These are phyloP conservation scores for Pyricularia sp. DNA, from an alignment of 2,329 filamentous ascomycete species.

Conservation along the genomic window DNA sequence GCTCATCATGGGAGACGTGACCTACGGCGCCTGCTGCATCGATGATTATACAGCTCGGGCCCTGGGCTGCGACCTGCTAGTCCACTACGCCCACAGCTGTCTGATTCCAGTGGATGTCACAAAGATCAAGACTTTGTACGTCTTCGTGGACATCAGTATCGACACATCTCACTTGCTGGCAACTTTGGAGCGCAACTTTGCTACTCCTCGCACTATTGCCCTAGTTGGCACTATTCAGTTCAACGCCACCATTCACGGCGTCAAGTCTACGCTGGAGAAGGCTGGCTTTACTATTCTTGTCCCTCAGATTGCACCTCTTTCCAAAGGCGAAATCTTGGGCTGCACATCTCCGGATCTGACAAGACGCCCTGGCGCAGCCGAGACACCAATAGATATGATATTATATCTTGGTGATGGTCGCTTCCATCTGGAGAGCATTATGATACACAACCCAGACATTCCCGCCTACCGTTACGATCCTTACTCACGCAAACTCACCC, in stretches of 20 bases:
- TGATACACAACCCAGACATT: slow-evolving; percentile 93
- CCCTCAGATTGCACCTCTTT: slow-evolving; percentile 86
- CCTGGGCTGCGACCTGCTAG: slow-evolving; percentile 84
- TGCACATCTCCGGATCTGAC: slow-evolving; percentile 69
- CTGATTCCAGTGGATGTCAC: slow-evolving; percentile 94
- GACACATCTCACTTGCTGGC: slow-evolving; percentile 81
- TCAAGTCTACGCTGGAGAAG: slow-evolving; percentile 66
- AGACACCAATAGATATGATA: slow-evolving; percentile 60
- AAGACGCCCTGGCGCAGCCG: slow-evolving; percentile 26
- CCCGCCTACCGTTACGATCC: slow-evolving; percentile 96
- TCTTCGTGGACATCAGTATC: slow-evolving; percentile 97
- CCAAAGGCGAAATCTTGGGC: slow-evolving; percentile 93
- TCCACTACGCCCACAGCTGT: slow-evolving; percentile 96
- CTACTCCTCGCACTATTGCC: slow-evolving; percentile 75
- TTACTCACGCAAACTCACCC: slow-evolving; percentile 83
- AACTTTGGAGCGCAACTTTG: slow-evolving; percentile 82
- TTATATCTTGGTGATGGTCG: slow-evolving; percentile 87
- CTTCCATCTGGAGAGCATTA: slow-evolving; percentile 95
- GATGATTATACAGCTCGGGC: slow-evolving; percentile 96
- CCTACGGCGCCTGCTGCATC: slow-evolving; percentile 96
- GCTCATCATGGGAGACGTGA: slow-evolving; percentile 98
- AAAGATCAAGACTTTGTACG: slow-evolving; percentile 92
- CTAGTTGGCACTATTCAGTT: slow-evolving; percentile 98
- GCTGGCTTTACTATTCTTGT: slow-evolving; percentile 81
- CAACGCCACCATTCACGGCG: slow-evolving; percentile 89